These are phyloP conservation scores for Paramecium sexaurelia DNA, from an alignment of 73 alveolate genomes.

Conservation along the genomic window DNA sequence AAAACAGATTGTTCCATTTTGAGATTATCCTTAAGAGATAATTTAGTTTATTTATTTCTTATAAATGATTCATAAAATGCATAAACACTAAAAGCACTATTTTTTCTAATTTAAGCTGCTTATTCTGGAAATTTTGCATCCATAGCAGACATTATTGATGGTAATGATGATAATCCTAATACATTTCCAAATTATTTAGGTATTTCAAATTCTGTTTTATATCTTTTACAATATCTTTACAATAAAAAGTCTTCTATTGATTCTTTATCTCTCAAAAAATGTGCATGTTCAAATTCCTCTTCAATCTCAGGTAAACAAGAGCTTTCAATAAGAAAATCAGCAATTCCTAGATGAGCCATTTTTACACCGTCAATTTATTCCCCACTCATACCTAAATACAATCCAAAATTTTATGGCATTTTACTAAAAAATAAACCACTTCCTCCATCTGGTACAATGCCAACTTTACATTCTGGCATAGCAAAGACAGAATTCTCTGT, in stretches of 20 bases:
- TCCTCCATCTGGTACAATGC: constrained; percentile 72
- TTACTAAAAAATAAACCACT: constrained; percentile 40
- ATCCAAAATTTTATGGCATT: constrained; percentile 25
- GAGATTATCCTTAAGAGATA: constrained; percentile 14
- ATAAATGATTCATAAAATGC: background rate
- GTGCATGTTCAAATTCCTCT: constrained; percentile 1
- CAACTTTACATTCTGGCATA: constrained; percentile 73
- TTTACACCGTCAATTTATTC: constrained; percentile 33
- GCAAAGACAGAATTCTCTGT: constrained; percentile 68
- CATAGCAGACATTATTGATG: background rate
- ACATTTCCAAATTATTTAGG: background rate
- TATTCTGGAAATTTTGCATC: background rate
- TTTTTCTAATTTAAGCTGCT: background rate
- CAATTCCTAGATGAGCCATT: constrained; percentile 41
- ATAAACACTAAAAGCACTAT: background rate
- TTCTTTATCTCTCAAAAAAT: constrained; percentile 13
- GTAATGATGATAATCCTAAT: background rate
- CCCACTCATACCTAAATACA: constrained; percentile 65
- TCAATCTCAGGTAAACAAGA: background rate
- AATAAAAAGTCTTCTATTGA: background rate
- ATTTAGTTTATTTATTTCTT: background rate
- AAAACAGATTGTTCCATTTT: background rate
- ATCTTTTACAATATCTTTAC: background rate
- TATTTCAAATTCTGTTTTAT: background rate
- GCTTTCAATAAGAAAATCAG: constrained; percentile 42